Base-by-base conservation (phyloP, 305 asterid species). In the Ruellia speciosa region DNA sequence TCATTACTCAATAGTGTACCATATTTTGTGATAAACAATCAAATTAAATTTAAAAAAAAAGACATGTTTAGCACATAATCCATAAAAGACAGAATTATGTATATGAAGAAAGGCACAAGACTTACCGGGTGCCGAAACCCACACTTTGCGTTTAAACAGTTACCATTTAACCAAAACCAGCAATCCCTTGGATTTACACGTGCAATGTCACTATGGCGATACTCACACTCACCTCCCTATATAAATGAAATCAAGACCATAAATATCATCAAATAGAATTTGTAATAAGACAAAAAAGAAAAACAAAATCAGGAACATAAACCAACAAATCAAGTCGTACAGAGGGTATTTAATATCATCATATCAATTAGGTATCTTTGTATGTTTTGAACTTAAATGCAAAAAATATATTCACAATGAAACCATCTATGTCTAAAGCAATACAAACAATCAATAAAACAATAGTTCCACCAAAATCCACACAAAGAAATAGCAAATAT, bases 171-270 rank as follows among this genome's bases (percentile, higher is more conserved):
- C 97, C 97, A 89, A 75, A 49, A 89, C 70, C 68, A 81, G 75
- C 95, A 89, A 76, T 89, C 97, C 75, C 94, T 78, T 40, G 97
- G 94, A 64, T 86, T 89, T 58, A 89, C 70, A 69, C 95, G 75
- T 5, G 97, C 94, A 64, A 60, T 13, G 52, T 89, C 97, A 75
- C 97, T 89, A 63, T 89, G 97, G 17, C 95, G 94, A 69, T 80
- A 89, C 71, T 89, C 97, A n/a, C 97, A 89, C 45, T 89, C 95
- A 59, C 72, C 79, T 65, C 97, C 97, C 97, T 86, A 66, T 17
- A 62, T 5, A 2, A 47, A 47, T 49, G 61, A 72, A 28, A 63
- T 56, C 35, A 18, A 46, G 39, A 49, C 33, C 59, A 52, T 45
- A 60, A 63, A 49, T 55, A 62, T 46, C 45, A 14, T 14, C 3